phyloP scores from a whole-genome alignment of 202 grass and related monocot genomes.

The Carex arenaria region DNA sequence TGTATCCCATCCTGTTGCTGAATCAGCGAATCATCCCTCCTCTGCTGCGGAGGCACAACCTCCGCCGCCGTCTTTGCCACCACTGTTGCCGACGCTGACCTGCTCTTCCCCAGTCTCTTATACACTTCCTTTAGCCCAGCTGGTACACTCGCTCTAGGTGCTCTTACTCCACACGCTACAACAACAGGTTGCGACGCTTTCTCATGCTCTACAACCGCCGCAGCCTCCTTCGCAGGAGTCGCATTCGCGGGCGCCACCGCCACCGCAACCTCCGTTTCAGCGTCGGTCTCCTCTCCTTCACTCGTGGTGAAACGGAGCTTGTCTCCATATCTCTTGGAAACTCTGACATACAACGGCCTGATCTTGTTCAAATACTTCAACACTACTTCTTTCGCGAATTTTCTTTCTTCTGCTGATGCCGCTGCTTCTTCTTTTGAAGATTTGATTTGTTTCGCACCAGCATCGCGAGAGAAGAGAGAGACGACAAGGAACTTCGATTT shows the following conservation, averaged over 20 bases:
- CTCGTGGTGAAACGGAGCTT: slow-evolving; percentile 46
- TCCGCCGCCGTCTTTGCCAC: slow-evolving; percentile 31
- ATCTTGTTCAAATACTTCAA: slow-evolving; percentile 91
- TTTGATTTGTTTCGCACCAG: not conserved
- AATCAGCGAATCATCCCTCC: slow-evolving; percentile 78
- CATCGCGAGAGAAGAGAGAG: slow-evolving; percentile 80
- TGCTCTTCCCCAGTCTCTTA: slow-evolving; percentile 84
- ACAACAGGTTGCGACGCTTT: slow-evolving; percentile 19
- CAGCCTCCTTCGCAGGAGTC: not conserved
- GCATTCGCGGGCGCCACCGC: not conserved
- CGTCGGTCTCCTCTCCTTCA: slow-evolving; percentile 58
- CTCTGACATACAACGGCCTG: slow-evolving; percentile 86
- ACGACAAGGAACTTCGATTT: slow-evolving; percentile 48
- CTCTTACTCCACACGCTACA: slow-evolving; percentile 54
- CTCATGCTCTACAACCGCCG: not conserved
- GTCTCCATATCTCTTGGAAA: slow-evolving; percentile 74
- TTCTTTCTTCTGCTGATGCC: slow-evolving; percentile 60
- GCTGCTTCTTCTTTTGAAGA: slow-evolving; percentile 15
- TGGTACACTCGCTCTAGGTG: slow-evolving; percentile 50
- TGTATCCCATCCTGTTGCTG: slow-evolving; percentile 87
- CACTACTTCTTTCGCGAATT: slow-evolving; percentile 75
- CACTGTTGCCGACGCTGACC: slow-evolving; percentile 72
- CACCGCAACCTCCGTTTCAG: slow-evolving; percentile 25
- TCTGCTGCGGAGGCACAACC: slow-evolving; percentile 3
- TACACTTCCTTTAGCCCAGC: slow-evolving; percentile 76